Evolutionary conservation across 2,329 filamentous ascomycete genomes (phyloP).

Genomic region (Sporothrix brasiliensis): DNA sequence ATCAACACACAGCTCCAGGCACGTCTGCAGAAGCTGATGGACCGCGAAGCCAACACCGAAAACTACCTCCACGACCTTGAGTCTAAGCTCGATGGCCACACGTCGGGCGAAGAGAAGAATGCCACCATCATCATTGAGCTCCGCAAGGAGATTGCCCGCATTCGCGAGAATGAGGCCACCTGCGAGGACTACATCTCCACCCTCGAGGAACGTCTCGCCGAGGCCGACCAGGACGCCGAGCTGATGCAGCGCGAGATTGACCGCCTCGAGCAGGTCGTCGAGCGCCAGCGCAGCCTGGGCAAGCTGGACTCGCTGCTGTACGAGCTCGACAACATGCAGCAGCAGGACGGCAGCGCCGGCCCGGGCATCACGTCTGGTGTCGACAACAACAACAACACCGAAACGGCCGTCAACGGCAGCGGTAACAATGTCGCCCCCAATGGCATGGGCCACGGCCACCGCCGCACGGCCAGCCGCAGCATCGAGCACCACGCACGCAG

Average conservation of each 20-base stretch:
- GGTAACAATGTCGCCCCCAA: constrained; percentile 40
- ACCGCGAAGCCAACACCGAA: constrained; percentile 89
- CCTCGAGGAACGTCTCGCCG: constrained; percentile 89
- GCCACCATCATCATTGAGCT: constrained; percentile 81
- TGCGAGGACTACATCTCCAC: constrained; percentile 98
- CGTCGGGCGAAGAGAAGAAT: constrained; percentile 90
- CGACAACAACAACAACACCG: neutral
- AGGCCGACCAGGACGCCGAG: constrained; percentile 93
- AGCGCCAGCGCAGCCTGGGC: constrained; percentile 90
- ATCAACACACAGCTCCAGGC: constrained; percentile 87
- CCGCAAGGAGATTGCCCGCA: constrained; percentile 84
- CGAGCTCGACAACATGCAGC: constrained; percentile 79
- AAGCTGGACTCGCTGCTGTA: constrained; percentile 91
- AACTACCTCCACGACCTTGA: constrained; percentile 92
- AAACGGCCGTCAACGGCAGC: neutral
- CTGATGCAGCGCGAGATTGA: constrained; percentile 97
- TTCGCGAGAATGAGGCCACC: constrained; percentile 85
- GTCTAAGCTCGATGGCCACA: constrained; percentile 84
- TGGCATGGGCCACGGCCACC: constrained; percentile 50
- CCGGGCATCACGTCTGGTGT: neutral
- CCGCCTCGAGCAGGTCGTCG: constrained; percentile 88
- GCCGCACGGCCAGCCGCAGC: constrained; percentile 48
- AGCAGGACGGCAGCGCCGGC: constrained; percentile 46
- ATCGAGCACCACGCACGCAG: constrained; percentile 56
- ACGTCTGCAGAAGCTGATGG: constrained; percentile 88